Evolutionary conservation across 805 yeast species (phyloP).

Genomic region (Candida stauntonica): DNA sequence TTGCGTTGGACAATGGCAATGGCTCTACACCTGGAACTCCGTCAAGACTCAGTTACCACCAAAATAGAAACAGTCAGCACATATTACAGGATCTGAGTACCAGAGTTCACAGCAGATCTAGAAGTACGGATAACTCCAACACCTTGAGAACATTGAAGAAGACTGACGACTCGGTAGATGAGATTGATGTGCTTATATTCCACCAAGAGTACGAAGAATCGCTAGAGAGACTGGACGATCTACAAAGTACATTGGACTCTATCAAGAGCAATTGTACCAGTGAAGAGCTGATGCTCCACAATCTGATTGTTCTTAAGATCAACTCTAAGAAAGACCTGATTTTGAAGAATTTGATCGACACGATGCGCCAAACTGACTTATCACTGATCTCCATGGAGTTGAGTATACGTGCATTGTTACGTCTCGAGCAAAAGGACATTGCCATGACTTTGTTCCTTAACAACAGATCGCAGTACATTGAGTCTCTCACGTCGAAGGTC

Average conservation of each 20-base stretch:
- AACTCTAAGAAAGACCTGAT: slow-evolving; percentile 29
- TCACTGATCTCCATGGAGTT: slow-evolving; percentile 27
- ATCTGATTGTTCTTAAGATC: slow-evolving; percentile 31
- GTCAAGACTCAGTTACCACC: slow-evolving; percentile 23
- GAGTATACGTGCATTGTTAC: slow-evolving; percentile 30
- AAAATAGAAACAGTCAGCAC: slow-evolving; percentile 31
- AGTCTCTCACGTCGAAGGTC: slow-evolving; percentile 44
- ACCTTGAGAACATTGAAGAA: slow-evolving; percentile 43
- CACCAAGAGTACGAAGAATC: slow-evolving; percentile 50
- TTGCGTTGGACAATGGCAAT: slow-evolving; percentile 28
- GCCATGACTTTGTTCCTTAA: slow-evolving; percentile 47
- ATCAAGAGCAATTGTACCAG: slow-evolving; percentile 15
- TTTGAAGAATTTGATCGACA: slow-evolving; percentile 32
- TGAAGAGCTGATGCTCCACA: slow-evolving; percentile 30
- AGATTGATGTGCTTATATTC: slow-evolving; percentile 62
- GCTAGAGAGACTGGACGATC: slow-evolving; percentile 30
- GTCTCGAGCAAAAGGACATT: slow-evolving; percentile 40
- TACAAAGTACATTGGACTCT: slow-evolving; percentile 29
- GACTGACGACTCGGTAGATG: slow-evolving; percentile 61
- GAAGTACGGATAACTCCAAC: slow-evolving; percentile 44
- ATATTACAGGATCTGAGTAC: slow-evolving; percentile 54
- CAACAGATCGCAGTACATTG: slow-evolving; percentile 43
- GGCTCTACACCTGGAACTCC: slow-evolving; percentile 26
- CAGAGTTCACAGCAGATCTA: slow-evolving; percentile 55
- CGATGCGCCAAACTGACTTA: slow-evolving; percentile 26